Evolutionary conservation across 805 yeast genomes (phyloP), one percentile per base, ranked within the genome.

Genomic region (Ogataea zsoltii): DNA sequence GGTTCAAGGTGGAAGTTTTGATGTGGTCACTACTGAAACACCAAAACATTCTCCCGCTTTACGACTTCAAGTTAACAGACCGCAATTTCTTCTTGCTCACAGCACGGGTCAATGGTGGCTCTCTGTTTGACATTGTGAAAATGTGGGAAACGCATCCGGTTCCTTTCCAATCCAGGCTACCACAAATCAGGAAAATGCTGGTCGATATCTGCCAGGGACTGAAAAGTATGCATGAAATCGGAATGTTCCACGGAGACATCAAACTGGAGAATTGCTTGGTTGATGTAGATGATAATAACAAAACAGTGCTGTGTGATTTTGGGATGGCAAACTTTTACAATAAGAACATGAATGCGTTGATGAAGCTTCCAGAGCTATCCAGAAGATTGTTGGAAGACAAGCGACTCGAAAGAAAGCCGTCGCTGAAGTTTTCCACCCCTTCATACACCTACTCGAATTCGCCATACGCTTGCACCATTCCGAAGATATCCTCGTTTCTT

Each of bases 191-290:
- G n/a, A 54, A 60, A 10, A 77, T 76, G 53, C 57, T 76, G 4
- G 54, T 63, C 23, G 89, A 86, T 55, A 72, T 89, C 3, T 74
- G 79, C 3, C 62, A 69, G 11, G 91, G 85, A 0, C 61, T 88
- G 11, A 56, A 67, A 41, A 86, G 84, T 60, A 71, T 89, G 77
- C 88, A 82, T 60, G 70, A 73, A 6, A 67, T 68, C 54, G 79
- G 82, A 1, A 72, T 87, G 26, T 86, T 83, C 7, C 96, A 88
- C 57, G 91, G 96, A 2, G 96, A 88, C 66, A 63, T 88, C 38
- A 88, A 88, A 65, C 71, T 88, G 35, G 96, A 88, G 56, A 88
- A 88, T 58, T 86, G 92, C 49, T 67, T 88, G 35, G 62, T 88
- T 21, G 82, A 82, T 49, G 67, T 70, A 16, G 48, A 51, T 16